These are phyloP conservation scores for Mrakia blollopis DNA, from an alignment of 768 basidiomycete genomes.

Conservation along the genomic window DNA sequence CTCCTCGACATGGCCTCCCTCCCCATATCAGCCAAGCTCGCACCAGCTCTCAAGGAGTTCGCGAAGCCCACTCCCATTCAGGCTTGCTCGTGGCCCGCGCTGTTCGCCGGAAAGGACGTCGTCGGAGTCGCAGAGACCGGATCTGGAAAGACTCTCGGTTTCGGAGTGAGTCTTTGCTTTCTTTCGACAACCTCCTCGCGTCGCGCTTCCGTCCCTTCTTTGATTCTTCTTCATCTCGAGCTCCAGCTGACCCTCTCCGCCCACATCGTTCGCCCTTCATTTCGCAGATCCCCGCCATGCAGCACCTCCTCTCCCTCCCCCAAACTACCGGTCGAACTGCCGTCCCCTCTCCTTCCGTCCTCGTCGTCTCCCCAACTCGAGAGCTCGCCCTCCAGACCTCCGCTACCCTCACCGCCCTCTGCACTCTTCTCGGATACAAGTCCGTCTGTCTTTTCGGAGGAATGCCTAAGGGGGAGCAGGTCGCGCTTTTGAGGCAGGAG, in stretches of 20 bases:
- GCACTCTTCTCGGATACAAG: conserved; percentile 62
- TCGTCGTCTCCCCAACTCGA: conserved; percentile 89
- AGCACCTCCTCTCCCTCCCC: conserved; percentile 51
- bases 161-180: conserved; percentile 57
- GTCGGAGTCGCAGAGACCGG: conserved; percentile 97
- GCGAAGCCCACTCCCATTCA: conserved; percentile 91
- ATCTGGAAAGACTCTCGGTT: conserved; percentile 86
- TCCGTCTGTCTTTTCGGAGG: conserved; percentile 92
- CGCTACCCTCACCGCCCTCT: conserved; percentile 68
- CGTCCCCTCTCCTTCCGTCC: conserved; percentile 46
- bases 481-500: conserved; percentile 58
- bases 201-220: not conserved
- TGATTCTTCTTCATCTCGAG: not conserved
- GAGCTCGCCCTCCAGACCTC: conserved; percentile 96
- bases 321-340: conserved; percentile 40
- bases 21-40: conserved; percentile 59
- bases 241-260: not conserved
- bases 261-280: not conserved
- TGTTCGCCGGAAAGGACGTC: conserved; percentile 67
- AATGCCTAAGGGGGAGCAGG: conserved; percentile 81
- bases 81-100: conserved; percentile 88
- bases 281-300: conserved; percentile 59
- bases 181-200: not conserved
- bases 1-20: conserved; percentile 71
- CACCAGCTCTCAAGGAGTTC: conserved; percentile 62